phyloP scores from a whole-genome alignment of 2,329 filamentous ascomycete species.

The Penicillium nordicum region DNA sequence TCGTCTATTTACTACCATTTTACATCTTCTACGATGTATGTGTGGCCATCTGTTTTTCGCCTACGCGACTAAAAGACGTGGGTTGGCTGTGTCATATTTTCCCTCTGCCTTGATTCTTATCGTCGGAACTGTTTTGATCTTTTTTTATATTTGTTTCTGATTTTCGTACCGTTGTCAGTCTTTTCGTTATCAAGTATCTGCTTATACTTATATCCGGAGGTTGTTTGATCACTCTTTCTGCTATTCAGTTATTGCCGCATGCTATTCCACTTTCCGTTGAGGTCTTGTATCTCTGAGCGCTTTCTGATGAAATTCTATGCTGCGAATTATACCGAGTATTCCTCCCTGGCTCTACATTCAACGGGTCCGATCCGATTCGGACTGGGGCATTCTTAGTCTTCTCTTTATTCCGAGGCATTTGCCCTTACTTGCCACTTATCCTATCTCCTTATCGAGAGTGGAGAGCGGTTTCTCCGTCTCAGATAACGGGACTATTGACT shows the following conservation, averaged over 20 bases:
- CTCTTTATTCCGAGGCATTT: background rate
- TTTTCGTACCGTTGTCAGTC: slow-evolving; percentile 11
- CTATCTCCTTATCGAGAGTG: background rate
- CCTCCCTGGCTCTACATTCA: background rate
- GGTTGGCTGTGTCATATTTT: slow-evolving; percentile 24
- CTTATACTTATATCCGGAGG: slow-evolving; percentile 31
- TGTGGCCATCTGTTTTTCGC: slow-evolving; percentile 11
- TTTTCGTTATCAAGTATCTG: slow-evolving; percentile 17
- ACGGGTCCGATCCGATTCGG: background rate
- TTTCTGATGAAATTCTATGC: slow-evolving; percentile 5
- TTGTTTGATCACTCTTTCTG: slow-evolving; percentile 39
- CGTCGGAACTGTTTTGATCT: background rate
- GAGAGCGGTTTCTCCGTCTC: background rate
- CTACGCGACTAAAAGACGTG: slow-evolving; percentile 17
- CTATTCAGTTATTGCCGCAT: slow-evolving; percentile 7
- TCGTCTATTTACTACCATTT: slow-evolving; percentile 12
- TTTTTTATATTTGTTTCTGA: background rate
- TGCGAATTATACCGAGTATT: background rate
- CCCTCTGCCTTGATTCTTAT: background rate
- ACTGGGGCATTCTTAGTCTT: background rate
- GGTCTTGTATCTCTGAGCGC: slow-evolving; percentile 9
- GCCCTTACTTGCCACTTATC: background rate
- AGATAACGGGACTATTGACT: background rate
- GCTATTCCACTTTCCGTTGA: slow-evolving; percentile 2
- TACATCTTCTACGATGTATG: background rate